These are phyloP conservation scores for Suhomyces bokatorum DNA, from an alignment of 1,139 yeast species.

Conservation along the genomic window DNA sequence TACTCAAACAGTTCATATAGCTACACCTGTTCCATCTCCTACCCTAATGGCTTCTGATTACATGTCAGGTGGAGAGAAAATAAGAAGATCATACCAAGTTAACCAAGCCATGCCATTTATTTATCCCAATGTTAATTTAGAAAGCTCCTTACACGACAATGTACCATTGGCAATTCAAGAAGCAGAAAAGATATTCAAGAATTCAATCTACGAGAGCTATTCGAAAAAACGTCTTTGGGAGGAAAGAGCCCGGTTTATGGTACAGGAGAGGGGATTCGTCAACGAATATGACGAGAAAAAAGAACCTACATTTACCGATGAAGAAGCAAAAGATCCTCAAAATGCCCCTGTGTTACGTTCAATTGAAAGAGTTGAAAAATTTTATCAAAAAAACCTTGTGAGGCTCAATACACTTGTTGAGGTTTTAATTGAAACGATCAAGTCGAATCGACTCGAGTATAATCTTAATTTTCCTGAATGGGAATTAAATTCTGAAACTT, in stretches of 20 bases:
- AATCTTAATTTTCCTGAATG: constrained; percentile 39
- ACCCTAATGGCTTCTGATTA: constrained; percentile 62
- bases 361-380: constrained; percentile 57
- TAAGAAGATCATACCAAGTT: constrained; percentile 72
- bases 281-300: constrained; percentile 22
- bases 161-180: constrained; percentile 80
- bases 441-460: constrained; percentile 44
- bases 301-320: background rate
- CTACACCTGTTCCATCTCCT: constrained; percentile 90
- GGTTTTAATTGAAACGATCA: constrained; percentile 63
- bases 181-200: constrained; percentile 61
- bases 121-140: constrained; percentile 49
- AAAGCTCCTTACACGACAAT: constrained; percentile 16
- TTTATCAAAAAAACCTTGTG: constrained; percentile 55
- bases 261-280: constrained; percentile 72
- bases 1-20: constrained; percentile 69
- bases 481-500: constrained; percentile 41
- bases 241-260: constrained; percentile 68
- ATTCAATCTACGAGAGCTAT: constrained; percentile 65
- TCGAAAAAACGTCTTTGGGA: constrained; percentile 69
- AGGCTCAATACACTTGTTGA: constrained; percentile 62
- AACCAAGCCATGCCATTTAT: constrained; percentile 80
- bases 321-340: background rate
- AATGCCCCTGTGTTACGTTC: constrained; percentile 22
- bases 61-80: constrained; percentile 61